Evolutionary conservation across 2,329 filamentous ascomycete genomes (phyloP), one percentile per base, ranked within the genome.

Genomic region (Penicillium sp.): DNA sequence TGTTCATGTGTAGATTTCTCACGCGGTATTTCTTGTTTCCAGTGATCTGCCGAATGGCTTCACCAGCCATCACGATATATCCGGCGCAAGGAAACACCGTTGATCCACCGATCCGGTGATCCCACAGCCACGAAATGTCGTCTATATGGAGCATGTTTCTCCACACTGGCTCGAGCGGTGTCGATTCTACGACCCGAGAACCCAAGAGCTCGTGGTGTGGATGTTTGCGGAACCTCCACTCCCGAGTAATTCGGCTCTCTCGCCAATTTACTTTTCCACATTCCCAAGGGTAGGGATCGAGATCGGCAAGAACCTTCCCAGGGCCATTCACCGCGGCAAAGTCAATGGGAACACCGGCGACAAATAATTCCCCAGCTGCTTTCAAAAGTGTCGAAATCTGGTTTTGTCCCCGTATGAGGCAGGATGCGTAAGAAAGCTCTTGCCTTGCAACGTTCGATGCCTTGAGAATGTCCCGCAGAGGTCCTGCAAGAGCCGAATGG

Each of bases 41-140:
- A 4, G 23, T 36, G 12, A 57, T 8, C 44, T 48, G 61, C 12
- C 21, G 54, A 42, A 59, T 49, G 1, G 63, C 64, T 42, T 67
- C 63, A 2, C 60, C 59, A 18, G 58, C 57, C 58, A 67, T 65
- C 1, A 59, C 44, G 21, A 65, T 42, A 46, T 66, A 68, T 0
- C 56, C 64, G 0, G 64, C 65, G 6, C 52, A 56, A 1, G 65
- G 65, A 33, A 66, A 68, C 5, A 65, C 51, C 12, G 63, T 49
- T 2, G 61, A 47, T 0, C 42, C 54, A 21, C 57, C 47, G 10
- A 70, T 51, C 2, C 58, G 45, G 52, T 72, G 70, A 23, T 71
- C 67, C 1, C 42, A 38, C 9, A 72, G 48, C 70, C 70, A 72
- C 0, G 67, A 56, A 0, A 64, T 55, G 34, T 69, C 58, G 1